phyloP scores from a whole-genome alignment of 176 grass and related monocot species.

The Pharus latifolius region DNA sequence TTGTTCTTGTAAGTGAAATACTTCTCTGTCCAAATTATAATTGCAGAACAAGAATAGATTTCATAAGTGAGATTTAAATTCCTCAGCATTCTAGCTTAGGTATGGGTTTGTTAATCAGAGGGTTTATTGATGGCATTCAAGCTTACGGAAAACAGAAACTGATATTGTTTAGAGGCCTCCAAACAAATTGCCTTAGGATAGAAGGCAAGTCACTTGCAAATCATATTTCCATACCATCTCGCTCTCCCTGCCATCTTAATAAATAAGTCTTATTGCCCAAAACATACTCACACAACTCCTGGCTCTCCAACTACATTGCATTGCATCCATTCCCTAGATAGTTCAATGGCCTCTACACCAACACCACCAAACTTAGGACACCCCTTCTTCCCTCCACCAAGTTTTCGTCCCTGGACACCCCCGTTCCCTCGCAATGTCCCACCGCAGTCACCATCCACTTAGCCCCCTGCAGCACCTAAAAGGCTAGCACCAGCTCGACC shows the following conservation, averaged over 20 bases:
- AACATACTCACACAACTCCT: constrained; percentile 13
- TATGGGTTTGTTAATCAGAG: no score
- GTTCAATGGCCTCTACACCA: constrained; percentile 35
- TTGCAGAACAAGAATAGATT: no score
- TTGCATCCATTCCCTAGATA: not conserved
- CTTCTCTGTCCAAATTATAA: no score
- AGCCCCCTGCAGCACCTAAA: not conserved
- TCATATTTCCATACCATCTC: constrained; percentile 18
- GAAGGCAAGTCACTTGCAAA: constrained; percentile 53
- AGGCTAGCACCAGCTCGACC: not conserved
- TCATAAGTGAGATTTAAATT: no score
- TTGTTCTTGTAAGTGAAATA: no score
- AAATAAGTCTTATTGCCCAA: constrained; percentile 9
- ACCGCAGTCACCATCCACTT: not conserved
- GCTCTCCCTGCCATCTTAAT: not conserved
- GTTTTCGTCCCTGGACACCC: not conserved
- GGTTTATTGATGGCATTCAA: no score
- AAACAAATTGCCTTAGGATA: constrained; percentile 47
- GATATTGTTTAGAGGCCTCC: constrained; percentile 41
- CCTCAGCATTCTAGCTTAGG: no score
- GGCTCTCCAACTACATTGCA: constrained; percentile 20
- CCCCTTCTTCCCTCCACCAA: constrained; percentile 29
- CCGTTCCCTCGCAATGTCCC: not conserved
- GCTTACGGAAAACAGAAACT: not conserved
- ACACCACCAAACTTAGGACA: constrained; percentile 6